Conservation (phyloP, 345 rosid species). For the Citrus australasica region DNA sequence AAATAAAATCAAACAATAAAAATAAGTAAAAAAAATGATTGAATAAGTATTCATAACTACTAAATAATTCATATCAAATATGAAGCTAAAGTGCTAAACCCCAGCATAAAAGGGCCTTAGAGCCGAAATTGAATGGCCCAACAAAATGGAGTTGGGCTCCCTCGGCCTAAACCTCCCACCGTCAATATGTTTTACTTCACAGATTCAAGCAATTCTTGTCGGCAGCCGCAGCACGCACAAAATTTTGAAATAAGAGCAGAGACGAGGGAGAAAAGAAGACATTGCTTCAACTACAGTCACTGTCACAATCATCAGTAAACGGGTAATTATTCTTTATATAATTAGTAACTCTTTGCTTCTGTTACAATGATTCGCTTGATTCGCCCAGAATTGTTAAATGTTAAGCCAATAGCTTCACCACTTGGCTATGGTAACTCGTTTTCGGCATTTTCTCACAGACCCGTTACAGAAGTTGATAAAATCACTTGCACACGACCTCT, state of each 20-base stretch:
- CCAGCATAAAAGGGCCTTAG: too few species aligned
- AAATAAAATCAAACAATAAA: too few species aligned
- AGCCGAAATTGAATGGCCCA: too few species aligned
- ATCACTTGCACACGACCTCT: background rate
- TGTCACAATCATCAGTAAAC: background rate
- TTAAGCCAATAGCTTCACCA: background rate
- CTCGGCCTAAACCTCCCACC: background rate
- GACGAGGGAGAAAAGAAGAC: background rate
- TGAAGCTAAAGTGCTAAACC: too few species aligned
- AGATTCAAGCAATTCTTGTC: too few species aligned
- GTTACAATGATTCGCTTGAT: background rate
- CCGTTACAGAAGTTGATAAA: background rate
- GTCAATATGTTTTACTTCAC: background rate
- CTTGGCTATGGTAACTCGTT: background rate
- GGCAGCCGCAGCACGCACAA: background rate
- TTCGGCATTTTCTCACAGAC: background rate
- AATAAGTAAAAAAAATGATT: too few species aligned
- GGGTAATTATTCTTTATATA: background rate
- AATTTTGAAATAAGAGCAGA: background rate
- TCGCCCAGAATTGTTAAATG: background rate
- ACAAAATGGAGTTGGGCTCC: background rate
- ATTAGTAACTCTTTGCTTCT: background rate
- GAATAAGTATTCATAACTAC: too few species aligned
- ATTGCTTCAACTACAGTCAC: background rate
- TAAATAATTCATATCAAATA: too few species aligned